phyloP scores from a whole-genome alignment of 129 eudicot genomes.

The Erigeron canadensis region DNA sequence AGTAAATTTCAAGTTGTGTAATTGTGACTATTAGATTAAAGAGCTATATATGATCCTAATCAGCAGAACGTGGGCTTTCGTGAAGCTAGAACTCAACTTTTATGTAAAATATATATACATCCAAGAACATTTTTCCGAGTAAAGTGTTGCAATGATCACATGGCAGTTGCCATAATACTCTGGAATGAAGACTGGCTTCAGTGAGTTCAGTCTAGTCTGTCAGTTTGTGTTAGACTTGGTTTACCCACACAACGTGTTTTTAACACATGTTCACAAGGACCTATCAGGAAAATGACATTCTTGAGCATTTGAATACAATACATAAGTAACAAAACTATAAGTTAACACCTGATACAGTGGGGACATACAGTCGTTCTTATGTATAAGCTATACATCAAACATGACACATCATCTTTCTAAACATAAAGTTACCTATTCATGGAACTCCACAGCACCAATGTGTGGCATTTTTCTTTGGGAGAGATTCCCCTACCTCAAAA shows the following conservation, averaged over 20 bases:
- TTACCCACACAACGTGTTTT: background rate
- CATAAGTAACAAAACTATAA: background rate
- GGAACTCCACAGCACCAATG: background rate
- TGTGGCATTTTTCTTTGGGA: conserved; percentile 12
- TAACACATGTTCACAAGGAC: background rate
- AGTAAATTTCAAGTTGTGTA: background rate
- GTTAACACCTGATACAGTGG: background rate
- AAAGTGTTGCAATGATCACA: too few relatives aligned
- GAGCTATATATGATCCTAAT: background rate
- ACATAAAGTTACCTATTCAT: background rate
- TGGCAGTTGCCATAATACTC: too few relatives aligned
- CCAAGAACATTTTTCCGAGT: too few relatives aligned
- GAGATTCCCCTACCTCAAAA: background rate
- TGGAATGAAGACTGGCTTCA: too few relatives aligned
- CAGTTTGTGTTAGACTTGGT: too few relatives aligned
- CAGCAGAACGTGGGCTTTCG: too few relatives aligned
- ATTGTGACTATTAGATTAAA: background rate
- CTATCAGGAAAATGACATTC: conserved; percentile 5
- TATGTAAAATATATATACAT: too few relatives aligned
- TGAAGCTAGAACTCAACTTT: too few relatives aligned
- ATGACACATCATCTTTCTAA: background rate
- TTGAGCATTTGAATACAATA: conserved; percentile 1
- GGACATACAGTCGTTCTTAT: conserved; percentile 11
- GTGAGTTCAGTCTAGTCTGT: too few relatives aligned
- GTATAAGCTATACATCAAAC: conserved; percentile 6